Base-by-base conservation (phyloP, 2,329 filamentous ascomycete genomes). In the Rhinocladiella similis region DNA sequence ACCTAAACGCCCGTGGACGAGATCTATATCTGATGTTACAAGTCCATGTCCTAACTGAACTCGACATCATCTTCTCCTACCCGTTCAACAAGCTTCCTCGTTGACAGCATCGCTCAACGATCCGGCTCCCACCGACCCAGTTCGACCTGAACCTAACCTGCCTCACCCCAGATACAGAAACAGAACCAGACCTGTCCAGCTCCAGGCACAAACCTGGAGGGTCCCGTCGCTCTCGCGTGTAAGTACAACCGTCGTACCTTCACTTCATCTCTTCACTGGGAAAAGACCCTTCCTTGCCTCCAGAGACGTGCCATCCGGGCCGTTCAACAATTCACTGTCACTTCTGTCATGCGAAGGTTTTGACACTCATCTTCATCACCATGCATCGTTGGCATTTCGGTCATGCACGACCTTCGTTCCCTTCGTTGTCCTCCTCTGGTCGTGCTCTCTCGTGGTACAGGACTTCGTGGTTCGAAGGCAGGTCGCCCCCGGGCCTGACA, bases 401-500 rank as follows among this genome's bases (percentile, higher is more conserved):
- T 61, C 50, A 46, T 61, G 59, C 59, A 57, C 54, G 16, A 54
- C 55, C 53, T 59, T 46, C 45, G 35, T 16, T 33, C 29, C 49
- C 16, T 51, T 54, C 41, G n/a, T 42, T 53, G 54, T 57, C 58
- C 50, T 57, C 54, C 48, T 55, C 14, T 49, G 33, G 27, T 33
- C 29, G 51, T 53, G 46, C 49, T 43, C n/a, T 25, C 39, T 51
- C 39, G 59, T 57, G 43, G 59, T 55, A 61, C 59, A 61, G 20
- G 42, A 53, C 22, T 55, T 55, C 59, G 55, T 61, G 54, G 59
- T 47, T 51, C 36, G 43, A 36, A 48, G 53, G 55, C 49, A 55
- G 59, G 45, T 50, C n/a, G 42, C 54, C 53, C 50, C 54, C 58
- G 55, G n/a, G 54, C 56, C 52, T 53, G 59, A 58, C 54, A 57